Evolutionary conservation across 306 rosid species (phyloP).

Genomic region (Rubus parviflorus): DNA sequence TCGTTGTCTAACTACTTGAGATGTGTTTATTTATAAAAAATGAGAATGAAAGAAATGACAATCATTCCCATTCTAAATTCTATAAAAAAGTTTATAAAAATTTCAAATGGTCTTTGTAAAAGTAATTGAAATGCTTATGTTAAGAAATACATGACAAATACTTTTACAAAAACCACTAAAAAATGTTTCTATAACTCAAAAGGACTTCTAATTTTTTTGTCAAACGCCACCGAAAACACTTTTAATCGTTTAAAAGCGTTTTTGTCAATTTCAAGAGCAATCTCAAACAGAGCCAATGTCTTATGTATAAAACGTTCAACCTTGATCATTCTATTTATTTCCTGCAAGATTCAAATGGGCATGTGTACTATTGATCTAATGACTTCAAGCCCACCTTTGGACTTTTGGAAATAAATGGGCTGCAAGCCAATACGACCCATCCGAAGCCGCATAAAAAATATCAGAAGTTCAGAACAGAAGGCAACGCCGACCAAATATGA

Average conservation of each 20-base stretch:
- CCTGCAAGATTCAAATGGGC: background rate
- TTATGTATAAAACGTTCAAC: background rate
- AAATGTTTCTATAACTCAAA: no score
- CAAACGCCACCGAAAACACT: no score
- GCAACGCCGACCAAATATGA: background rate
- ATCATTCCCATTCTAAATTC: no score
- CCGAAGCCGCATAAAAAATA: background rate
- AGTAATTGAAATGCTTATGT: no score
- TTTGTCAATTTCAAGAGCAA: no score
- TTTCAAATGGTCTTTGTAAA: no score
- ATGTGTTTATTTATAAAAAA: background rate
- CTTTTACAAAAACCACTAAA: no score
- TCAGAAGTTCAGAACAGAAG: background rate
- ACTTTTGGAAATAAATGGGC: background rate
- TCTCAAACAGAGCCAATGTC: no score
- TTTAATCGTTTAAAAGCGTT: no score
- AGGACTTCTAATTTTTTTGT: no score
- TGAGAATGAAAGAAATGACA: background rate
- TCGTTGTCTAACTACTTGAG: background rate
- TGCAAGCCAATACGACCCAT: background rate
- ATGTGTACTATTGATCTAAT: background rate
- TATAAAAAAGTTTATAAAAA: no score
- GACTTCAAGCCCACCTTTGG: background rate
- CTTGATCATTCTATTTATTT: background rate
- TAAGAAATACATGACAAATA: no score